Base-by-base conservation (phyloP, 768 basidiomycete species). In the Auriscalpium vulgare region DNA sequence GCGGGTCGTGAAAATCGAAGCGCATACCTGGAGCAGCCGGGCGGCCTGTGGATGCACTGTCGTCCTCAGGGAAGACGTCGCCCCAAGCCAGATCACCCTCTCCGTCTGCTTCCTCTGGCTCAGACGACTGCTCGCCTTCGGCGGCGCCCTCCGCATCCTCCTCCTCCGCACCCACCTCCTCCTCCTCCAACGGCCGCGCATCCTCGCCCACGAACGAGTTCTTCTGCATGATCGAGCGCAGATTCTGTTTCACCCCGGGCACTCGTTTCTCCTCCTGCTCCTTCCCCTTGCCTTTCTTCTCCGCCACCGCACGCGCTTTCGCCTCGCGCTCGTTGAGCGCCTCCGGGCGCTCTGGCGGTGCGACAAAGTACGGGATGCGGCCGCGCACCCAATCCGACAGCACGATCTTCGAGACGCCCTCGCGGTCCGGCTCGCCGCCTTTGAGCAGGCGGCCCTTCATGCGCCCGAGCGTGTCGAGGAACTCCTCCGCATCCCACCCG, bases 381-480 rank as follows among this genome's bases (percentile, higher is more conserved):
- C 95, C 97, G 47, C 97, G 78, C 56, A 97, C 93, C 95, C 95
- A 97, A 69, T 97, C 97, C 68, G 86, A 91, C 65, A 99, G 72
- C 48, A 98, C 75, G 68, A 99, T 95, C 75, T 95, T 98, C 35
- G 95, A 88, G 34, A 95, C 93, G 4, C 88, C 81, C 65, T 97
- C 91, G 47, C 87, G 68, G 70, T 97, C 94, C 2, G 95, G 91
- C 69, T 98, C 95, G 57, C 97, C 97, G 50, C 93, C 91, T 66
- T 92, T 94, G 59, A 95, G 76, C 55, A 98, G 74, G 52, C 95
- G 85, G 1, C 95, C 95, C 66, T 88, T 91, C 82, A 89, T 90
- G 60, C 89, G 78, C 11, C 95, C 97, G 36, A 99, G 78, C 62
- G 81, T 78, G 65, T 88, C 85, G 57, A 99, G 74, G 68, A 98